Conservation (phyloP, 257 asterid genomes). For the Solanum acaule region DNA sequence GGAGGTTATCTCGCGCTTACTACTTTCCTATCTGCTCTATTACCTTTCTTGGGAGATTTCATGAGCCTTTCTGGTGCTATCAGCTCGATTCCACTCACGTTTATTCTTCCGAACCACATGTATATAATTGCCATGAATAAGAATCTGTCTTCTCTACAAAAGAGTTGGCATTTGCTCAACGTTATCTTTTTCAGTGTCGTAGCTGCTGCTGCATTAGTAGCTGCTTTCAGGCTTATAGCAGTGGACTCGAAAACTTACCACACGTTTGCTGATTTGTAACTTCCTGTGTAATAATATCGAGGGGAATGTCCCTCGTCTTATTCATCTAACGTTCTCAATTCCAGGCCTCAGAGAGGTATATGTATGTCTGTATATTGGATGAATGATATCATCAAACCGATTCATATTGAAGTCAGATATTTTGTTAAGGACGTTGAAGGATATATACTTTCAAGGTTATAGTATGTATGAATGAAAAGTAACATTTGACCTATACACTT, state of each 20-base stretch:
- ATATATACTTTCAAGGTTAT: not conserved
- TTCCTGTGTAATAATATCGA: not conserved
- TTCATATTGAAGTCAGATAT: not conserved
- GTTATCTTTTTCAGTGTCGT: slow-evolving; percentile 48
- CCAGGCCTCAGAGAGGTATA: not conserved
- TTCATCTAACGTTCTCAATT: not conserved
- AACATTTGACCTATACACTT: not conserved
- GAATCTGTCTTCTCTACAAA: slow-evolving; percentile 38
- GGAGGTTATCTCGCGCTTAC: slow-evolving; percentile 69
- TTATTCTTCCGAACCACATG: slow-evolving; percentile 97
- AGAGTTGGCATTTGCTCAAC: slow-evolving; percentile 85
- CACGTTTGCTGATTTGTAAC: slow-evolving; percentile 68
- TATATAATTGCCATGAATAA: slow-evolving; percentile 61
- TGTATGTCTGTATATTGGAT: not conserved
- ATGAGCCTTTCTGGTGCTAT: slow-evolving; percentile 98
- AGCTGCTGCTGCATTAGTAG: slow-evolving; percentile 57
- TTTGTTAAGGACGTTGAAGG: not conserved
- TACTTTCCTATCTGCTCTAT: slow-evolving; percentile 65
- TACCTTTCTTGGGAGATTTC: slow-evolving; percentile 94
- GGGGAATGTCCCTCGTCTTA: not conserved
- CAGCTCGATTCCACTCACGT: slow-evolving; percentile 88
- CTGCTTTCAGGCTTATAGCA: slow-evolving; percentile 66
- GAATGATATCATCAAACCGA: not conserved
- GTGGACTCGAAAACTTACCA: slow-evolving; percentile 56
- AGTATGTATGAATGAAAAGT: not conserved